These are phyloP conservation scores for Globisporangium recalcitrans DNA, from an alignment of 352 stramenopile species.

Conservation along the genomic window DNA sequence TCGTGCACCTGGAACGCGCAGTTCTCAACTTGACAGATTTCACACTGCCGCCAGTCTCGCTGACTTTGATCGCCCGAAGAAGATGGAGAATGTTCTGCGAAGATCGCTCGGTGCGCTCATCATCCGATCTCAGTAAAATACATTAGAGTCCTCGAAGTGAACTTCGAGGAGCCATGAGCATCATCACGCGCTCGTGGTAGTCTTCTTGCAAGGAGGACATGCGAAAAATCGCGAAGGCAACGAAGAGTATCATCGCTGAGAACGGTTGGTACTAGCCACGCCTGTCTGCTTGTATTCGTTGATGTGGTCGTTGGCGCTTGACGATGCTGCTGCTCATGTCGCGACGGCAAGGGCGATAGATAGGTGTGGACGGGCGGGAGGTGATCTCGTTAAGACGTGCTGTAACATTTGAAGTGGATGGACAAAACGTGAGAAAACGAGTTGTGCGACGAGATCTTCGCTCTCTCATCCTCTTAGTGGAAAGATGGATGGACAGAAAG, in stretches of 20 bases:
- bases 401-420: background rate
- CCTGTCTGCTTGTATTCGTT: background rate
- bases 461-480: background rate
- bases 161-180: background rate
- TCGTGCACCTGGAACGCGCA: conserved; percentile 25
- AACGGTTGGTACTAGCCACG: background rate
- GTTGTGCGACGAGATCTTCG: background rate
- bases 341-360: background rate
- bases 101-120: conserved; percentile 21
- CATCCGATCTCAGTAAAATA: conserved; percentile 33
- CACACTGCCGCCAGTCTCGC: conserved; percentile 18
- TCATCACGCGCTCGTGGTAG: too few relatives aligned
- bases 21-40: conserved; percentile 30
- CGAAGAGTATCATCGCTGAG: background rate
- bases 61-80: conserved; percentile 21
- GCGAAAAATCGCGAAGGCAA: background rate
- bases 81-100: conserved; percentile 25
- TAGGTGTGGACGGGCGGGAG: background rate
- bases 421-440: background rate
- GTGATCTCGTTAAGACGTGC: background rate
- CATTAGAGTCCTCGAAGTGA: conserved; percentile 26
- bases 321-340: conserved; percentile 7
- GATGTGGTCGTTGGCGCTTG: background rate
- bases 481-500: conserved; percentile 1
- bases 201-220: background rate